Evolutionary conservation across 2,329 filamentous ascomycete species (phyloP), one percentile per base, ranked within the genome.

Genomic region (Clarireedia paspali): DNA sequence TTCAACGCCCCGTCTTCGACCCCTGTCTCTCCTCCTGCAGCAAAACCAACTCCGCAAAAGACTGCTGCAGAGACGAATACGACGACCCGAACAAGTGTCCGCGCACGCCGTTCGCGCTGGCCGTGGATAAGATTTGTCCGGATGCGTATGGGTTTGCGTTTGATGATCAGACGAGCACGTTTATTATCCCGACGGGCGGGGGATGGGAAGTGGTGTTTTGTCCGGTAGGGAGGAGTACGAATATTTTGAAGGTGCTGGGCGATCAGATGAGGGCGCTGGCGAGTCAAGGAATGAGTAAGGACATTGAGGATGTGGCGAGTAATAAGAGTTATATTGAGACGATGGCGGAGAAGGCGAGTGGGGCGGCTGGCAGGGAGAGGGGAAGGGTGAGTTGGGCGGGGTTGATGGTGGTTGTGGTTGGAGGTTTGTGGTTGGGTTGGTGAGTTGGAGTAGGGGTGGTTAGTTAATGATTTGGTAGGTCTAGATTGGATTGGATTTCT

Each of bases 151-250:
- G 85, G 66, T 95, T 81, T 68, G 84, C 87, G 50, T 82, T 81
- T 69, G 79, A 83, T 62, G 80, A 84, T 64, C 72, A 75, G 59
- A 73, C 74, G 30, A 81, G 77, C 15, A 85, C 82, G 0, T 85
- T 85, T 63, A 81, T 83, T 63, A 74, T 85, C 38, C 82, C 82
- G 2, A 75, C 70, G 10, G 88, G 89, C 17, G 87, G 85, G 23
- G 88, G 88, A 0, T 94, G 88, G 76, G 83, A 91, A 68, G 78
- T 94, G 14, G 78, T 87, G 9, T 89, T 94, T 69, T 94, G 89
- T 68, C 89, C 89, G 1, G 67, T 66, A 12, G 81, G 81, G 9
- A 70, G 81, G 50, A 83, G 79, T 59, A 84, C 81, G 39, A 76
- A 83, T 63, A 84, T 84, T 58, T 67, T 84, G 36, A 70, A 70